Percentiles rank a stretch among this genome's conserved stretches.
Evolutionary conservation across 2,329 filamentous ascomycete species (phyloP).

Genomic region (Aspergillus fumigatus): DNA sequence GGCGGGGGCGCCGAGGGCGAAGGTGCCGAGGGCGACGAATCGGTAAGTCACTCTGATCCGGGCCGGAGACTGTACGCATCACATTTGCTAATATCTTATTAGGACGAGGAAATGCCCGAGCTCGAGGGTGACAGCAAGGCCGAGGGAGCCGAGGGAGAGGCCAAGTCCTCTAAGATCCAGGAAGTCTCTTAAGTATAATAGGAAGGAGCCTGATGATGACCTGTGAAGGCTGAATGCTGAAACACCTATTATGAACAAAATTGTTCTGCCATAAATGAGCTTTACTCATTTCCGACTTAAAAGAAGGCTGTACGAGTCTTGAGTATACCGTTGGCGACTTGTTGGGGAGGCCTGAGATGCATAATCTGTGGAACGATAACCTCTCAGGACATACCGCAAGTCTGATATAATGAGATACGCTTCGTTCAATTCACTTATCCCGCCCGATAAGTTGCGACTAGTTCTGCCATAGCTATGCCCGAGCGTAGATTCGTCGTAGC

Average conservation of each 20-base stretch:
- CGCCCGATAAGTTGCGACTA: not conserved
- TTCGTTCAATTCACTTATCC: not conserved
- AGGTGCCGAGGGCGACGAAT: conserved; percentile 35
- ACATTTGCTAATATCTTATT: conserved; percentile 8
- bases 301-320: not conserved
- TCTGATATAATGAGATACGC: not conserved
- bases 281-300: not conserved
- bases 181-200: conserved; percentile 27
- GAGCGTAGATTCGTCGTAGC: not conserved
- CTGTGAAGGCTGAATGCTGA: conserved; percentile 21
- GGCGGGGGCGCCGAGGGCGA: conserved; percentile 42
- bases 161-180: conserved; percentile 34
- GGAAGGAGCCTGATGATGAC: conserved; percentile 18
- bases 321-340: not conserved
- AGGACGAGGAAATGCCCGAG: conserved; percentile 80
- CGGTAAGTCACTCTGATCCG: conserved; percentile 31
- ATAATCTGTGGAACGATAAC: not conserved
- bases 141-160: conserved; percentile 39
- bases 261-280: not conserved
- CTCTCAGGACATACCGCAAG: conserved; percentile 11
- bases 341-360: not conserved
- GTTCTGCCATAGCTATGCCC: not conserved
- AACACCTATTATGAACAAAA: conserved; percentile 6
- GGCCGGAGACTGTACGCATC: not conserved
- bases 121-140: conserved; percentile 48